Evolutionary conservation across 164 flowering plant species (phyloP).

Genomic region (Vitis rotundifolia): DNA sequence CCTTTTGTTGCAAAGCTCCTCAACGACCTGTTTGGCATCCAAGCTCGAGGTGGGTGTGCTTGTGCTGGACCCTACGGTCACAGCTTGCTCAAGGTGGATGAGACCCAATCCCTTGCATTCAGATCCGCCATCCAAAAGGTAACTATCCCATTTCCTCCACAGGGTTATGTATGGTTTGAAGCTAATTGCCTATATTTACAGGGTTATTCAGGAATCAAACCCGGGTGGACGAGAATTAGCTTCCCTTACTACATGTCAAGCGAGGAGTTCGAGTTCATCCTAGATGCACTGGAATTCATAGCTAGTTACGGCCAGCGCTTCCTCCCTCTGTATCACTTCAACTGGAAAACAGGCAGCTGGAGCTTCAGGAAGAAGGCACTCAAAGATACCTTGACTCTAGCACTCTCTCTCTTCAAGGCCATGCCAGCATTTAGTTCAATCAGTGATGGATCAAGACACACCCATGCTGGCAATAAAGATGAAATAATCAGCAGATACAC

Average conservation of each 20-base stretch:
- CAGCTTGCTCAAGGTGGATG: slow-evolving; percentile 46
- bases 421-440: slow-evolving; percentile 4
- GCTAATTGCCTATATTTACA: slow-evolving; percentile 12
- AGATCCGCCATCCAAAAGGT: slow-evolving; percentile 62
- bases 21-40: slow-evolving; percentile 88
- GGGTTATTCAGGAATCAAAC: slow-evolving; percentile 77
- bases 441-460: not conserved
- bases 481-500: slow-evolving; percentile 20
- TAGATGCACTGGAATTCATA: slow-evolving; percentile 69
- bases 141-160: not conserved
- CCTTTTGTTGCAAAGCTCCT: slow-evolving; percentile 74
- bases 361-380: slow-evolving; percentile 34
- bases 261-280: slow-evolving; percentile 70
- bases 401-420: slow-evolving; percentile 3
- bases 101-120: slow-evolving; percentile 39
- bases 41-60: slow-evolving; percentile 86
- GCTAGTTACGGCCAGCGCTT: slow-evolving; percentile 71
- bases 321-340: slow-evolving; percentile 64
- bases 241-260: slow-evolving; percentile 76
- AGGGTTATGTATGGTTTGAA: too few relatives aligned
- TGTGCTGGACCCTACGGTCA: slow-evolving; percentile 95
- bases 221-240: slow-evolving; percentile 90
- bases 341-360: slow-evolving; percentile 72
- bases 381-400: slow-evolving; percentile 9
- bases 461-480: not conserved